Conservation (phyloP, 1,284 basidiomycete genomes). For the Ceratobasidium sp. region DNA sequence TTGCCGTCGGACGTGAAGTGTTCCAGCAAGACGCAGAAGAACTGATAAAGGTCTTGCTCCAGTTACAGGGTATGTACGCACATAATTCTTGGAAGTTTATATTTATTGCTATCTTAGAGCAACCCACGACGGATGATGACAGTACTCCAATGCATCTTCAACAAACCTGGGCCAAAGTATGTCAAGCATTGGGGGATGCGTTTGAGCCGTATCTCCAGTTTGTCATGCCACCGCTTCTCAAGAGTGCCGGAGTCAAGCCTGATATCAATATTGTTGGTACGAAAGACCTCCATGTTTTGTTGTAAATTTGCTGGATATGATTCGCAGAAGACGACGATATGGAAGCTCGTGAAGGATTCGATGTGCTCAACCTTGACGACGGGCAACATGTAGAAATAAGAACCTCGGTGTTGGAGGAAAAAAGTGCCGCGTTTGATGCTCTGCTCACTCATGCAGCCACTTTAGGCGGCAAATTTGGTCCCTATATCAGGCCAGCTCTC, state of each 20-base stretch:
- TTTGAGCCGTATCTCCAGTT: constrained; percentile 84
- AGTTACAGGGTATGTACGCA: constrained; percentile 70
- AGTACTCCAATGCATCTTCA: constrained; percentile 33
- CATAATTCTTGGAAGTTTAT: background rate
- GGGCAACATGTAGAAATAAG: constrained; percentile 77
- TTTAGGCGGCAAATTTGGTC: constrained; percentile 71
- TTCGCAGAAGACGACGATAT: constrained; percentile 61
- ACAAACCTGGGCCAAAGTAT: constrained; percentile 79
- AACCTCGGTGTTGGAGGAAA: constrained; percentile 83
- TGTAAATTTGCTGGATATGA: background rate
- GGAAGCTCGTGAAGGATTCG: constrained; percentile 79
- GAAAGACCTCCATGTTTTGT: constrained; percentile 44
- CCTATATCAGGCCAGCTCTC: constrained; percentile 72
- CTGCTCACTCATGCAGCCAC: constrained; percentile 80
- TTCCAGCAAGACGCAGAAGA: constrained; percentile 78
- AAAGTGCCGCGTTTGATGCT: constrained; percentile 85
- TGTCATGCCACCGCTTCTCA: constrained; percentile 80
- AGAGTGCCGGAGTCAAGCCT: constrained; percentile 77
- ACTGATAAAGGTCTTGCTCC: constrained; percentile 73
- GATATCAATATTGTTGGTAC: constrained; percentile 77
- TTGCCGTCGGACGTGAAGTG: constrained; percentile 78
- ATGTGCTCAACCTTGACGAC: constrained; percentile 58
- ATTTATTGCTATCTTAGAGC: constrained; percentile 4
- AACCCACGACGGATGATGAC: constrained; percentile 33
- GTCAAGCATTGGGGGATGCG: constrained; percentile 78